Percentiles rank a stretch among this genome's conserved stretches.
These are phyloP conservation scores for Gossypioides kirkii DNA, from an alignment of 345 rosid genomes.

Conservation along the genomic window DNA sequence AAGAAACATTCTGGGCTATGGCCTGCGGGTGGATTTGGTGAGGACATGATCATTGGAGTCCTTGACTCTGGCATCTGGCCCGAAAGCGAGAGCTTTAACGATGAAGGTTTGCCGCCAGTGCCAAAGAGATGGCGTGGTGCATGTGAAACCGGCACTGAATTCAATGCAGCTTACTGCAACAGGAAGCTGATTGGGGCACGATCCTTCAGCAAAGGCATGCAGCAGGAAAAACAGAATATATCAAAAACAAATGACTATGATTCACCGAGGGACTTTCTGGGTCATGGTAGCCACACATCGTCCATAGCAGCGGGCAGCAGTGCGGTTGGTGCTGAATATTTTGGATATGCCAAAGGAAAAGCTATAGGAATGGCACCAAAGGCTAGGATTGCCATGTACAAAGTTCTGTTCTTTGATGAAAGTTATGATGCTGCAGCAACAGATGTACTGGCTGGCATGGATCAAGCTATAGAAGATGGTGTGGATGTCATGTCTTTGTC, in stretches of 20 bases:
- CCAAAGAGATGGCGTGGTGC: conserved; percentile 38
- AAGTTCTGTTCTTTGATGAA: conserved; percentile 26
- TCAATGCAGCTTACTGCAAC: conserved; percentile 41
- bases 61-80: conserved; percentile 49
- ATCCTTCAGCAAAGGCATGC: conserved; percentile 44
- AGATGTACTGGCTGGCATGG: conserved; percentile 46
- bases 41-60: conserved; percentile 39
- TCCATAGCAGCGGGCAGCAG: conserved; percentile 42
- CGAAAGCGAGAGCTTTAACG: conserved; percentile 43
- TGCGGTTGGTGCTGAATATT: conserved; percentile 28
- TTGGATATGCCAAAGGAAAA: conserved; percentile 47
- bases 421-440: conserved; percentile 29
- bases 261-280: conserved; percentile 45
- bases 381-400: conserved; percentile 57
- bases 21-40: conserved; percentile 38
- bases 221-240: conserved; percentile 27
- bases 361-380: conserved; percentile 38
- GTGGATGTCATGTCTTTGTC: conserved; percentile 46
- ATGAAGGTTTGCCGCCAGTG: conserved; percentile 36
- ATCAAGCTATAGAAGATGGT: conserved; percentile 49
- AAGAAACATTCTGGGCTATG: conserved; percentile 30
- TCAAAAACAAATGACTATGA: conserved; percentile 35
- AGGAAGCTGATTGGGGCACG: conserved; percentile 43
- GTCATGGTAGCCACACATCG: conserved; percentile 50
- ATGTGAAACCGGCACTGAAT: conserved; percentile 36